Conservation (phyloP, 1,139 yeast species). For the Kurtzmaniella quercitrusa region DNA sequence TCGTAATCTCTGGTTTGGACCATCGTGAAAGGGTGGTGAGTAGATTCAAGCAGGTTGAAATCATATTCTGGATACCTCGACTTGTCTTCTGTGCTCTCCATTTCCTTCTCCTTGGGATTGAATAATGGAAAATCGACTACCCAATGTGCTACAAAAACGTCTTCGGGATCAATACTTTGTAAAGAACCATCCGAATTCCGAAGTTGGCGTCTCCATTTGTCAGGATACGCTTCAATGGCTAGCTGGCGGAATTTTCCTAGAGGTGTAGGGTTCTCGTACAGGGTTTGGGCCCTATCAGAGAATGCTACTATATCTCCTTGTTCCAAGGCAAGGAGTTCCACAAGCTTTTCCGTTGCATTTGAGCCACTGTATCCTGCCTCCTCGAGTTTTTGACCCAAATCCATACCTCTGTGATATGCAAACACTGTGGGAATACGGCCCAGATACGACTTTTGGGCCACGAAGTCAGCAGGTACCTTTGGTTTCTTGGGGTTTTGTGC, state of each 20-base stretch:
- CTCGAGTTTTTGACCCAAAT: conserved; percentile 19
- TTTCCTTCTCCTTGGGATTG: conserved; percentile 51
- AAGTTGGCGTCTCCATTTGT: conserved; percentile 43
- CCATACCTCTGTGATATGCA: conserved; percentile 38
- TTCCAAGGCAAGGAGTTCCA: conserved; percentile 33
- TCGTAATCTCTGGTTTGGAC: conserved; percentile 67
- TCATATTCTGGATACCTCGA: conserved; percentile 60
- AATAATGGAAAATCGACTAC: conserved; percentile 87
- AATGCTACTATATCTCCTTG: conserved; percentile 76
- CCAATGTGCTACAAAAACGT: conserved; percentile 71
- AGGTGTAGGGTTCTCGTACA: conserved; percentile 95
- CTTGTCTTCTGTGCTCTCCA: conserved; percentile 9
- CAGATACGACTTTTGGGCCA: conserved; percentile 42
- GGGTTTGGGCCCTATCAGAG: conserved; percentile 57
- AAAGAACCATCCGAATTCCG: conserved; percentile 16
- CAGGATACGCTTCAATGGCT: conserved; percentile 53
- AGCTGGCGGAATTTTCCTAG: conserved; percentile 81
- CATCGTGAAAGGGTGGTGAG: conserved; percentile 98
- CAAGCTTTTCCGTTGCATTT: conserved; percentile 15
- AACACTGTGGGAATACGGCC: conserved; percentile 58
- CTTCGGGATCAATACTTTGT: conserved; percentile 13
- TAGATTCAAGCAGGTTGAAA: conserved; percentile 48
- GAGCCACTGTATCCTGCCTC: conserved; percentile 25
- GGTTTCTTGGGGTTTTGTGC: conserved; percentile 21
- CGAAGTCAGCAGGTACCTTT: conserved; percentile 27